Evolutionary conservation across 192 early-diverging fungal species (phyloP).

Genomic region (Linnemannia elongata): DNA sequence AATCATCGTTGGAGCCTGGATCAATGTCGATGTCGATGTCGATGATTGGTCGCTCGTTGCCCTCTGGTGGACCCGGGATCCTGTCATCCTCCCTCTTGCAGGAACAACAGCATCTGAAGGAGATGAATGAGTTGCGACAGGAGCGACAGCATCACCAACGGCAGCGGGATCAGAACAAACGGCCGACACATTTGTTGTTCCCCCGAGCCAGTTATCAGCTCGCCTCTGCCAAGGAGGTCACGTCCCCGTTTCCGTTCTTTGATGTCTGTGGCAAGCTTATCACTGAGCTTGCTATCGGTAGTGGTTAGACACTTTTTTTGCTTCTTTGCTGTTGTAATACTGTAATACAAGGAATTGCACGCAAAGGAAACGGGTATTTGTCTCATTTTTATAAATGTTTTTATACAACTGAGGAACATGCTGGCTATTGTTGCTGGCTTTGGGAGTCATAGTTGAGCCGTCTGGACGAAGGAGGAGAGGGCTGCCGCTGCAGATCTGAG

Average conservation of each 20-base stretch:
- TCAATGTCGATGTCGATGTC: not conserved
- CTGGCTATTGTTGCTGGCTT: not conserved
- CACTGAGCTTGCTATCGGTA: slow-evolving; percentile 90
- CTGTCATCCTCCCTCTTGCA: slow-evolving; percentile 41
- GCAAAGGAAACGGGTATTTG: not conserved
- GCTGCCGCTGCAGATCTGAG: not conserved
- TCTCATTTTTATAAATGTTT: not conserved
- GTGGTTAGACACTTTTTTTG: slow-evolving; percentile 30
- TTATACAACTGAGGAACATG: not conserved
- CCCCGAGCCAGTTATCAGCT: slow-evolving; percentile 48
- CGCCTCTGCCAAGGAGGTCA: slow-evolving; percentile 62
- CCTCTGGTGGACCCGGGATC: slow-evolving; percentile 20
- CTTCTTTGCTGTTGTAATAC: too few relatives aligned
- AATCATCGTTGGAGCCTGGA: not conserved
- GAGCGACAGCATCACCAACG: slow-evolving; percentile 44
- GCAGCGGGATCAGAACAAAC: slow-evolving; percentile 47
- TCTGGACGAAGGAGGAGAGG: not conserved
- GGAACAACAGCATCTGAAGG: slow-evolving; percentile 43
- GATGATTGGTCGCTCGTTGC: not conserved
- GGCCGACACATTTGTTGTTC: slow-evolving; percentile 52
- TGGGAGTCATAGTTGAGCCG: not conserved
- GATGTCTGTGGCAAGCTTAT: slow-evolving; percentile 95
- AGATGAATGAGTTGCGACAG: slow-evolving; percentile 51
- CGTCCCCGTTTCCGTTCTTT: slow-evolving; percentile 90
- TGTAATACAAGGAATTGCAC: too few relatives aligned